phyloP scores from a whole-genome alignment of 2,329 filamentous ascomycete species.

The Clarireedia hainanense region DNA sequence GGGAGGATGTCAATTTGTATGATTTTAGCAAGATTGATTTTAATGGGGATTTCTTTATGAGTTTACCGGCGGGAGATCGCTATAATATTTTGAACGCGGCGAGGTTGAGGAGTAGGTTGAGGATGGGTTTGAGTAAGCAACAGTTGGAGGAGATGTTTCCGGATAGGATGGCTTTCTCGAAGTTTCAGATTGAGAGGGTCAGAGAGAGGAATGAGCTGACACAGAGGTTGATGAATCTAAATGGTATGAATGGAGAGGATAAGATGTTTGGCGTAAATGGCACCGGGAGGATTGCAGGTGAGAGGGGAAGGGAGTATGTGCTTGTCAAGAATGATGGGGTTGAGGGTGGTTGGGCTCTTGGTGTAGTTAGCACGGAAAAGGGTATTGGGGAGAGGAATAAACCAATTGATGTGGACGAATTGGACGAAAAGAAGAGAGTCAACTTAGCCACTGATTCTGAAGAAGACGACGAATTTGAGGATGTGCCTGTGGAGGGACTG shows the following conservation, averaged over 20 bases:
- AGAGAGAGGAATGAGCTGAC: conserved; percentile 89
- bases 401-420: conserved; percentile 82
- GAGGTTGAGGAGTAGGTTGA: conserved; percentile 73
- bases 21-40: conserved; percentile 99
- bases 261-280: conserved; percentile 51
- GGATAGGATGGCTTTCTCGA: conserved; percentile 92
- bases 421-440: conserved; percentile 48
- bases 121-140: conserved; percentile 95
- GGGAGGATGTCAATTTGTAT: conserved; percentile 85
- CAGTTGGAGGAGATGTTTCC: conserved; percentile 96
- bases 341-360: conserved; percentile 91
- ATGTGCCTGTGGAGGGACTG: conserved; percentile 30
- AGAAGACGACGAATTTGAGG: conserved; percentile 51
- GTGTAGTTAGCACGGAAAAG: conserved; percentile 82
- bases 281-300: conserved; percentile 64
- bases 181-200: conserved; percentile 92
- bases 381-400: conserved; percentile 72
- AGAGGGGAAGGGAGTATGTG: conserved; percentile 89
- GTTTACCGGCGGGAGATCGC: conserved; percentile 77
- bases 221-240: conserved; percentile 87
- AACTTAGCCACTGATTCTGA: conserved; percentile 49
- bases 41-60: conserved; percentile 89
- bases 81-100: conserved; percentile 98
- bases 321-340: conserved; percentile 92
- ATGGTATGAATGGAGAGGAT: conserved; percentile 77